Evolutionary conservation across 257 asterid genomes (phyloP), one percentile per base, ranked within the genome.

Genomic region (Gentiana dahurica): DNA sequence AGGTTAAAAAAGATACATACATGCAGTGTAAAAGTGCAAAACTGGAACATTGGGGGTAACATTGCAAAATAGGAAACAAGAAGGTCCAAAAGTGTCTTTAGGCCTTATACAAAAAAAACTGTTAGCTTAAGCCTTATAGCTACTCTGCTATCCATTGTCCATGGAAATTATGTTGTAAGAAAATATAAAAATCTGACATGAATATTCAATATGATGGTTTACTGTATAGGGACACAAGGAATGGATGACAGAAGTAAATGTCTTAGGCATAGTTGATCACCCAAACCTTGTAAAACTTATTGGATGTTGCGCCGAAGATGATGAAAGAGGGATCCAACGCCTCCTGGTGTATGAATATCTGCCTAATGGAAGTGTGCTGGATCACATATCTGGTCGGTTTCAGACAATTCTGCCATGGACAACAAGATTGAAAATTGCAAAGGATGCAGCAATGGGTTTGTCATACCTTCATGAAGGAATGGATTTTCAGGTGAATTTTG

Each of bases 201-300:
- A n/a, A 50, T 7, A 24, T 9, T n/a, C 57, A 53, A 52, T 52
- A 8, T 10, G 57, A 53, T 53, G 12, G 36, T 12, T 53, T 32
- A 32, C 34, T 61, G 51, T 49, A 2, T 43, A 89, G 97, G 97
- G 97, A 53, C 97, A 85, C 71, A 89, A 89, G 72, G 97, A 89
- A 70, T 89, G 97, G 95, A 87, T 86, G 74, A 89, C 94, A 6
- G 95, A 89, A 69, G 97, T 89, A 36, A 86, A 83, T 24, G 85
- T 89, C 33, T 87, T 89, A 12, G 97, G 97, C 35, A 65, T 89
- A 2, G 97, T 79, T 37, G 89, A 89, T 35, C 95, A 89, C 66
- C 83, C 72, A 15, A 86, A 86, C 73, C 95, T 89, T n/a, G 97
- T 89, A 32, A 83, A 80, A 62, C 91, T 89, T 8, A 54, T 79